Percentiles rank a stretch among this genome's conserved stretches.
These are phyloP conservation scores for Aspergillus japonicus DNA, from an alignment of 2,329 filamentous ascomycete species.

Conservation along the genomic window DNA sequence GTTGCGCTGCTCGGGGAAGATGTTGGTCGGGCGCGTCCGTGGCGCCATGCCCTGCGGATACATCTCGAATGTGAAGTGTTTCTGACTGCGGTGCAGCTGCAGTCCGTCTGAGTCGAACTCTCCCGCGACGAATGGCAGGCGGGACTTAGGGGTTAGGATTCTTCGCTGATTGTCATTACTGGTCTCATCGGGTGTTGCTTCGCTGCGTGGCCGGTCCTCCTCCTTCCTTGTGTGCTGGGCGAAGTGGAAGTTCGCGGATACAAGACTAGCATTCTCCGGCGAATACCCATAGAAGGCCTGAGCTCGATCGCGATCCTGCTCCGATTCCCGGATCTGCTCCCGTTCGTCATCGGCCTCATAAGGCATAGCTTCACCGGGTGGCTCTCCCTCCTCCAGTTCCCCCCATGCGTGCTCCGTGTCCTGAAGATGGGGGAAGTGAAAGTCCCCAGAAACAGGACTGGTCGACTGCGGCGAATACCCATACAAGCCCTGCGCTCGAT, in stretches of 20 bases:
- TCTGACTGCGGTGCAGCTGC: not conserved
- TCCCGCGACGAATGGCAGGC: not conserved
- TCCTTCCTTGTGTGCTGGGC: no score
- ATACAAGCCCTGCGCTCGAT: not conserved
- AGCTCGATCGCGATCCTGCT: no score
- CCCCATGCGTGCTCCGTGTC: no score
- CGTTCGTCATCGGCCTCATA: not conserved
- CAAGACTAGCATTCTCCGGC: no score
- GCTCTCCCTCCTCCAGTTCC: not conserved
- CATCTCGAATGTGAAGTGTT: slow-evolving; percentile 17
- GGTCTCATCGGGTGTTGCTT: no score
- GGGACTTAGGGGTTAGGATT: not conserved
- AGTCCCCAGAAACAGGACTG: not conserved
- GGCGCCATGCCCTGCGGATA: slow-evolving; percentile 15
- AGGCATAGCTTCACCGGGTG: not conserved
- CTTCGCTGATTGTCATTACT: no score
- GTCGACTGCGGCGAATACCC: not conserved
- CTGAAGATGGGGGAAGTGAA: not conserved
- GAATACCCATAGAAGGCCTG: no score
- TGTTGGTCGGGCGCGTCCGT: slow-evolving; percentile 18
- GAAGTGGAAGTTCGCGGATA: no score
- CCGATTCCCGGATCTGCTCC: not conserved
- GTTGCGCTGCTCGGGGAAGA: slow-evolving; percentile 20
- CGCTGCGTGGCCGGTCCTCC: no score
- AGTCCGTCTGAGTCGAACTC: not conserved